Conservation (phyloP, 2,329 filamentous ascomycete genomes). For the Zymoseptoria brevis region DNA sequence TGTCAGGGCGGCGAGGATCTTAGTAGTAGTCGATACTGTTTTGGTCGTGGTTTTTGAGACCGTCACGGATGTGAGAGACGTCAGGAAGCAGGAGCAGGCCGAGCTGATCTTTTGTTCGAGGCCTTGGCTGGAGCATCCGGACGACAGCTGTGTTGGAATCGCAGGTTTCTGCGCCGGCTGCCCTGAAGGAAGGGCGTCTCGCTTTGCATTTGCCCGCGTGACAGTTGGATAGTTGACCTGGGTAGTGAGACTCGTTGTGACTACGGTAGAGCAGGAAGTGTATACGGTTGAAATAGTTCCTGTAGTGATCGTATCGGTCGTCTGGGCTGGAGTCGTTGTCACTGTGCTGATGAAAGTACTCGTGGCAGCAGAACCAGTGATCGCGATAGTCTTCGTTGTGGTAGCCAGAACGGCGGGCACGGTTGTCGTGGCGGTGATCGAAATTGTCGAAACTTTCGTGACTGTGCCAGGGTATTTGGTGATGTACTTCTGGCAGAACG, state of each 20-base stretch:
- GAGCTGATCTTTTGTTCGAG: constrained; percentile 2
- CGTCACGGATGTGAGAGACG: constrained; percentile 1
- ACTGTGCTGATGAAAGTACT: background rate
- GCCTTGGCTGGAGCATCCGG: background rate
- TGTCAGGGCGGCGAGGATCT: background rate
- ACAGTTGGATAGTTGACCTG: background rate
- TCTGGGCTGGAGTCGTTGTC: background rate
- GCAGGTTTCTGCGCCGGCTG: background rate
- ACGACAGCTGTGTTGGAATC: background rate
- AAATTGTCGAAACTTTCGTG: background rate
- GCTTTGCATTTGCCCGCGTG: background rate
- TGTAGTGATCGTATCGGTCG: background rate
- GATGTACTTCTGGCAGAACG: constrained; percentile 7
- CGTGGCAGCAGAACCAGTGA: background rate
- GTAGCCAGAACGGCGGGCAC: background rate
- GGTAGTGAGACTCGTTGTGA: background rate
- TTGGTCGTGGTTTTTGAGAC: background rate
- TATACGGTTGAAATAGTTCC: background rate
- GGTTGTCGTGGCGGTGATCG: background rate
- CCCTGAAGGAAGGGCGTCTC: background rate
- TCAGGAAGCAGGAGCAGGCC: constrained; percentile 6
- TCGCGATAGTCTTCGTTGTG: background rate
- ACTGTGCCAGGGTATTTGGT: background rate
- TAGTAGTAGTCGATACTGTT: background rate
- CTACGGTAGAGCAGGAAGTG: background rate